phyloP scores from a whole-genome alignment of 2,329 filamentous ascomycete genomes.

The Venturia pyrina region DNA sequence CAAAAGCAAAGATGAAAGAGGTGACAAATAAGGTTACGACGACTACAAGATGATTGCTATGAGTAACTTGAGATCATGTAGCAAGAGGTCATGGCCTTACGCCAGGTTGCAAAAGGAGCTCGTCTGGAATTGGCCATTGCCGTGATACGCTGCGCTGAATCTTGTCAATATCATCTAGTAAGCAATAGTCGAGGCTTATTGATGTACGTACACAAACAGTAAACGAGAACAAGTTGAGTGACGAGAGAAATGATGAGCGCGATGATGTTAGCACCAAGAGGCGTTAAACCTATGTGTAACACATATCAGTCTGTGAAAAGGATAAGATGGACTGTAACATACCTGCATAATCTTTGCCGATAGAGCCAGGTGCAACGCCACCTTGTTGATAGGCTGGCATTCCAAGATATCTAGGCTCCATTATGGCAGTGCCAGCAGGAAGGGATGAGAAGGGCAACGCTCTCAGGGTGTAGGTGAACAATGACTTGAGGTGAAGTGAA shows the following conservation, averaged over 20 bases:
- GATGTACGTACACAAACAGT: background rate
- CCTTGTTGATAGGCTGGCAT: background rate
- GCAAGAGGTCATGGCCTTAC: background rate
- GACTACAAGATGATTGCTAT: conserved; percentile 30
- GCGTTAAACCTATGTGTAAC: background rate
- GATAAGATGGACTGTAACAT: background rate
- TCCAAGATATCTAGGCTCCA: background rate
- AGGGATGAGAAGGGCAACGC: background rate
- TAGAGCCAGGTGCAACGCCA: background rate
- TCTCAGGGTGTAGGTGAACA: background rate
- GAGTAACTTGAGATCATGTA: background rate
- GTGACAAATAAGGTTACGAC: conserved; percentile 51
- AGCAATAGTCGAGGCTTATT: background rate
- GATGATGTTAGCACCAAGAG: background rate
- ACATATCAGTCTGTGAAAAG: background rate
- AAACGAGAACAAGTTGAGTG: background rate
- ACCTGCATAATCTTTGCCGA: background rate
- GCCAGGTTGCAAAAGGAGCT: conserved; percentile 1
- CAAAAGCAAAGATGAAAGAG: conserved; percentile 50
- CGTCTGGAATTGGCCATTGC: background rate
- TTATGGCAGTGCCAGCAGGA: background rate
- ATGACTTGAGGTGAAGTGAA: background rate
- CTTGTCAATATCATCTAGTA: background rate
- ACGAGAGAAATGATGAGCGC: background rate
- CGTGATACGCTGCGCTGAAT: background rate